Evolutionary conservation across 2,329 filamentous ascomycete species (phyloP), one percentile per base, ranked within the genome.

Genomic region (Beauveria varroae): DNA sequence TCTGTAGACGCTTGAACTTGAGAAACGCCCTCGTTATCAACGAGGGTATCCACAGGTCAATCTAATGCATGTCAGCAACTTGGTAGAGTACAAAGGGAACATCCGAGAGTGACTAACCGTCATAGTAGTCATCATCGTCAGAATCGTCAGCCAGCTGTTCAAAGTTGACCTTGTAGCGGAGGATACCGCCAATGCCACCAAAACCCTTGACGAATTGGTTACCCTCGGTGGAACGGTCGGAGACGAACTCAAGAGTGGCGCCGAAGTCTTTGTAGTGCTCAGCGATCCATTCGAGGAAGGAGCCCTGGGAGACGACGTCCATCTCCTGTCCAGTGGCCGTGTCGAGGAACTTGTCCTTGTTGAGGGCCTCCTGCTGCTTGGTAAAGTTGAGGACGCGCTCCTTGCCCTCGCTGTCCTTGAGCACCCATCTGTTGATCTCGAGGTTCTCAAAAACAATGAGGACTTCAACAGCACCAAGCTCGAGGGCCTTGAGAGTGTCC

Each of bases 171-270:
- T 97, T 97, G 87, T 99, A 99, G 69, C 95, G 92, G 74, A 99
- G 86, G 72, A 99, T 88, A 66, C 93, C 93, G 68, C 95, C 95
- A 70, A 99, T 96, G 73, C 95, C 95, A 87, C 95, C 95, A 73
- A 99, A 99, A 66, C 95, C 95, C 82, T 97, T 98, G 72, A 99
- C 95, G 78, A 99, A 99, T 81, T 99, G 95, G 79, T 99, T 99
- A 74, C 95, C 95, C 79, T 99, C 95, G 64, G 91, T 96, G 64
- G 93, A 98, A 67, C 92, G 89, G 75, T 99, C 96, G 54, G 95
- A 97, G 66, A 99, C 95, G 69, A 99, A 99, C 76, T 99, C 95
- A 49, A 99, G 86, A 37, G 87, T 89, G 58, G 95, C 93, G 78
- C 95, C 95, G 72, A 97, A 99, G 74, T 98, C 91, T 77, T 95